Evolutionary conservation across 306 rosid genomes (phyloP).

Genomic region (Begonia loranthoides): DNA sequence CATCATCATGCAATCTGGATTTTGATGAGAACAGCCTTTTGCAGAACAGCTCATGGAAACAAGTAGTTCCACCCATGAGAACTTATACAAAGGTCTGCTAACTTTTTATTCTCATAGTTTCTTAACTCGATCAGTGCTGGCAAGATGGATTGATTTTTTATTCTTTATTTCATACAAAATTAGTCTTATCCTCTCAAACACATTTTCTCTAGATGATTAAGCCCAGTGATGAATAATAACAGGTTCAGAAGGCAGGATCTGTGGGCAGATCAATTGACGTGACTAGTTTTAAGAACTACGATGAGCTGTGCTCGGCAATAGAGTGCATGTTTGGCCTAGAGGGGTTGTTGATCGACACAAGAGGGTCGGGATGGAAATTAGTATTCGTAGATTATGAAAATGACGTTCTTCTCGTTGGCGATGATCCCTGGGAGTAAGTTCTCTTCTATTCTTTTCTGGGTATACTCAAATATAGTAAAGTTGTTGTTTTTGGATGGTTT

Average conservation of each 20-base stretch:
- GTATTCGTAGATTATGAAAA: constrained; percentile 85
- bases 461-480: no score
- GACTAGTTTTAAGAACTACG: constrained; percentile 68
- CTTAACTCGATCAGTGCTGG: no score
- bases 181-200: no score
- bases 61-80: constrained; percentile 54
- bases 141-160: no score
- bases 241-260: constrained; percentile 92
- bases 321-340: constrained; percentile 90
- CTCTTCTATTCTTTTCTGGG: background rate
- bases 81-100: constrained; percentile 69
- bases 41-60: constrained; percentile 80
- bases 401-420: constrained; percentile 86
- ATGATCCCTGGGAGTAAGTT: constrained; percentile 98
- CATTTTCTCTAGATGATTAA: no score
- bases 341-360: constrained; percentile 72
- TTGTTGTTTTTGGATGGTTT: no score
- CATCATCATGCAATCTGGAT: constrained; percentile 83
- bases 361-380: constrained; percentile 83
- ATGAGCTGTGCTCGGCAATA: constrained; percentile 63
- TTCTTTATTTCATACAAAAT: no score
- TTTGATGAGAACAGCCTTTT: constrained; percentile 71
- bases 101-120: background rate
- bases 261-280: constrained; percentile 93
- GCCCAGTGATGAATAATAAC: background rate